phyloP scores from a whole-genome alignment of 371 early-diverging fungal genomes.

The Rhizomucor pusillus region DNA sequence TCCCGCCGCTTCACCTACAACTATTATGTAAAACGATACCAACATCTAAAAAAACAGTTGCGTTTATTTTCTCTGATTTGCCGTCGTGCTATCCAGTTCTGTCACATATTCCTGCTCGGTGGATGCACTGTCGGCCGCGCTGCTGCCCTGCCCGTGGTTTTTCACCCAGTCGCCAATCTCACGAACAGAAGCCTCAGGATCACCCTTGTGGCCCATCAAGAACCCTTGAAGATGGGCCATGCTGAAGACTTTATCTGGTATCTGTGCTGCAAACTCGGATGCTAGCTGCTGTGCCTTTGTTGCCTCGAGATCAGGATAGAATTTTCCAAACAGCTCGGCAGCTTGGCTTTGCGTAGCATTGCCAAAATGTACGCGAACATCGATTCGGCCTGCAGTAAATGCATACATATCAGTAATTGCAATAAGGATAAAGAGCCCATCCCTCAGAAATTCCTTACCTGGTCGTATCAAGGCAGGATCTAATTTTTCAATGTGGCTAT shows the following conservation, averaged over 20 bases:
- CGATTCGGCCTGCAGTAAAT: slow-evolving; percentile 72
- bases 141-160: neutral
- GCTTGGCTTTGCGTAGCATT: slow-evolving; percentile 76
- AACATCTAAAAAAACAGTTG: too few species aligned
- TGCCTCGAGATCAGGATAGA: slow-evolving; percentile 24
- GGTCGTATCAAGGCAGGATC: slow-evolving; percentile 97
- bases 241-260: slow-evolving; percentile 53
- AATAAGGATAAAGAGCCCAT: neutral
- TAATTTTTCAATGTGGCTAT: slow-evolving; percentile 88
- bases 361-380: slow-evolving; percentile 84
- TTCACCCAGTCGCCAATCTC: slow-evolving; percentile 10
- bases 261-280: slow-evolving; percentile 38
- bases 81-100: too few species aligned
- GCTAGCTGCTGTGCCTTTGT: slow-evolving; percentile 33
- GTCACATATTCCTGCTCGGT: neutral
- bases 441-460: slow-evolving; percentile 38
- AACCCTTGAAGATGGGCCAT: slow-evolving; percentile 84
- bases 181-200: slow-evolving; percentile 9
- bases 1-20: too few species aligned
- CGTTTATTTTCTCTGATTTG: too few species aligned
- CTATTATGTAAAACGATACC: too few species aligned
- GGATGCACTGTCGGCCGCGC: slow-evolving; percentile 5
- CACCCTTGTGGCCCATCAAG: slow-evolving; percentile 22
- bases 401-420: neutral
- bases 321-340: slow-evolving; percentile 51